Conservation (phyloP, 2,329 filamentous ascomycete species). For the Diaporthe citriasiana region DNA sequence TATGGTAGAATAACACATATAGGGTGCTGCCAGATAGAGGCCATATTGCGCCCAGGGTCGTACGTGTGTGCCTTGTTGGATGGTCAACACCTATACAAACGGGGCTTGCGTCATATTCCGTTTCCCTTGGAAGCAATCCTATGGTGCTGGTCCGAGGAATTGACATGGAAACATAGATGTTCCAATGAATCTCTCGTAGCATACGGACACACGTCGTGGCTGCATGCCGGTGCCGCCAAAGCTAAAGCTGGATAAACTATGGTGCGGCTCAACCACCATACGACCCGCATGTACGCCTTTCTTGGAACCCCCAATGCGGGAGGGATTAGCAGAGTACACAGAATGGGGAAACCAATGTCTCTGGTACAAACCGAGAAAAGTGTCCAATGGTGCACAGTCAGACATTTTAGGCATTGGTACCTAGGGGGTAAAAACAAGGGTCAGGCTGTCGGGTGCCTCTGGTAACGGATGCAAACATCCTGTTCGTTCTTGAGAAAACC, state of each 20-base stretch:
- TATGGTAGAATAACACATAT: neutral
- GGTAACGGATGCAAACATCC: neutral
- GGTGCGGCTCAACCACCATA: neutral
- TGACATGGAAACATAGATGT: neutral
- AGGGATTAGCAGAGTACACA: neutral
- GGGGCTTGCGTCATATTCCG: neutral
- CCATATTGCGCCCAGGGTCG: neutral
- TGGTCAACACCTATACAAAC: too few species aligned
- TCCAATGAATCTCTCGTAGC: neutral
- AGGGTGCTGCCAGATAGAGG: neutral
- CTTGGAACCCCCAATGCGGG: neutral
- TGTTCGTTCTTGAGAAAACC: too few species aligned
- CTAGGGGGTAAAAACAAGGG: neutral
- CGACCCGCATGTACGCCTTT: neutral
- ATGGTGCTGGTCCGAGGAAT: neutral
- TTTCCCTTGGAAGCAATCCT: neutral
- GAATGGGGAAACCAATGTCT: neutral
- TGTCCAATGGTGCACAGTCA: neutral
- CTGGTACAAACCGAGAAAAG: neutral
- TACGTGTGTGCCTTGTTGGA: neutral
- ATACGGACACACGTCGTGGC: neutral
- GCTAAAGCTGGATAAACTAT: neutral
- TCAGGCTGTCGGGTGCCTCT: neutral
- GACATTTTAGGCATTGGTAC: neutral
- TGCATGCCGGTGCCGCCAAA: neutral